Base-by-base conservation (phyloP, 331 rosid genomes). In the Malus hybrid region DNA sequence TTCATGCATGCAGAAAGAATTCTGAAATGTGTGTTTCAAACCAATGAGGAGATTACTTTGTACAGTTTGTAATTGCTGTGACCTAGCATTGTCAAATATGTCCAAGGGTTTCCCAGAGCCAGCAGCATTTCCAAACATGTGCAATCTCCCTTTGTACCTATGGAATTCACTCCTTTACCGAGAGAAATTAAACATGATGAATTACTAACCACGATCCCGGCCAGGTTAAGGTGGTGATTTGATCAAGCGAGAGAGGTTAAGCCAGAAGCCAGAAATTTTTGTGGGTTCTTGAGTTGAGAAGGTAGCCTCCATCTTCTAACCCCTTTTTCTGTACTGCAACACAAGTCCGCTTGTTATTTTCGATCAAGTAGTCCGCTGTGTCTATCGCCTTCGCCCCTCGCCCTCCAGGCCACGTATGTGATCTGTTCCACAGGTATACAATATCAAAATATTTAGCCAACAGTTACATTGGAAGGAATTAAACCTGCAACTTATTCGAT, bases 191-290 rank as follows among this genome's bases (percentile, higher is more conserved):
- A 29, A 53, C n/a, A 70, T 52, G 57, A 16, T 50, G 56, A 50
- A 50, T 52, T 52, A 48, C 55, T 6, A 52, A 52, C 57, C 57
- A 52, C 7, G 57, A 52, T 52, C 57, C 57, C 4, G 3, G 55
- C 55, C 55, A 15, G 57, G 20, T 42, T 42, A 10, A 42, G 46
- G 18, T 50, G 56, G n/a, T 50, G n/a, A 50, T 50, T 50, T 6
- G n/a, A 50, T 6, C n/a, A 6, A 50, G 56, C n/a, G 44, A 36
- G 44, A 3, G 56, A 50, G 56, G 56, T 84, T 68, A 88, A 53
- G 97, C 97, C 68, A 93, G 77, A 56, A 90, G 89, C 97, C 96
- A 88, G 89, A 93, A 93, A 66, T 90, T 88, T 72, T 74, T 86
- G 29, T 87, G 90, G 29, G 93, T 90, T 87, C 86, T 90, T 24